These are phyloP conservation scores for Fomitopsis pulvina DNA, from an alignment of 768 basidiomycete genomes.

Conservation along the genomic window DNA sequence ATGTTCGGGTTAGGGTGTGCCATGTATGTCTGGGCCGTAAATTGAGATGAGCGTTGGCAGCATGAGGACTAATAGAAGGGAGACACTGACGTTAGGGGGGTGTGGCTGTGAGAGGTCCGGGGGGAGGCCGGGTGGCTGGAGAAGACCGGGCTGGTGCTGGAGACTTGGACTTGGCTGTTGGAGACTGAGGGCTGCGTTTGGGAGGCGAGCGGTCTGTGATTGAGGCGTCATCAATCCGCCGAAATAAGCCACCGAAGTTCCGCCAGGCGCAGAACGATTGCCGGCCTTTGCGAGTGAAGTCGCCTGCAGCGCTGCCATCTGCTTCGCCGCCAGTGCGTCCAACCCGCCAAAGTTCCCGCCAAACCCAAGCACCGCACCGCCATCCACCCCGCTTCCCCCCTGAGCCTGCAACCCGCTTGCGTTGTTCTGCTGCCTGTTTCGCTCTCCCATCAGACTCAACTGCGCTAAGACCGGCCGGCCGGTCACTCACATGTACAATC, in stretches of 20 bases:
- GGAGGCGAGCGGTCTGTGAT: slow-evolving; percentile 12
- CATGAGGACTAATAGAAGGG: slow-evolving; percentile 2
- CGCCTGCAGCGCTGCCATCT: slow-evolving; percentile 72
- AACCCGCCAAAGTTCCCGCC: slow-evolving; percentile 34
- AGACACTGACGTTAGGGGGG: slow-evolving; percentile 26
- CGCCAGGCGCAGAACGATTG: slow-evolving; percentile 39
- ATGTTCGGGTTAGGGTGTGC: slow-evolving; percentile 28
- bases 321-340: slow-evolving; percentile 68
- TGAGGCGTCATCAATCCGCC: slow-evolving; percentile 41
- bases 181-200: no score
- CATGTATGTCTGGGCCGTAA: slow-evolving; percentile 26
- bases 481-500: background rate
- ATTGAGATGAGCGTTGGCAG: slow-evolving; percentile 16
- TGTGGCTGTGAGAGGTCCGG: slow-evolving; percentile 37
- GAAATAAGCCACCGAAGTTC: slow-evolving; percentile 63
- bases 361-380: background rate
- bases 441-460: background rate
- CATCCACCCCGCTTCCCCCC: slow-evolving; percentile 5
- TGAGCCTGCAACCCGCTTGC: slow-evolving; percentile 3
- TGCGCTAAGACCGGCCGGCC: background rate
- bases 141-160: slow-evolving; percentile 16
- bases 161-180: no score
- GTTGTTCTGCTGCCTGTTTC: slow-evolving; percentile 15
- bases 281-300: slow-evolving; percentile 54
- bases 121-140: slow-evolving; percentile 21